Base-by-base conservation (phyloP, 345 rosid species). In the Reutealis trisperma region DNA sequence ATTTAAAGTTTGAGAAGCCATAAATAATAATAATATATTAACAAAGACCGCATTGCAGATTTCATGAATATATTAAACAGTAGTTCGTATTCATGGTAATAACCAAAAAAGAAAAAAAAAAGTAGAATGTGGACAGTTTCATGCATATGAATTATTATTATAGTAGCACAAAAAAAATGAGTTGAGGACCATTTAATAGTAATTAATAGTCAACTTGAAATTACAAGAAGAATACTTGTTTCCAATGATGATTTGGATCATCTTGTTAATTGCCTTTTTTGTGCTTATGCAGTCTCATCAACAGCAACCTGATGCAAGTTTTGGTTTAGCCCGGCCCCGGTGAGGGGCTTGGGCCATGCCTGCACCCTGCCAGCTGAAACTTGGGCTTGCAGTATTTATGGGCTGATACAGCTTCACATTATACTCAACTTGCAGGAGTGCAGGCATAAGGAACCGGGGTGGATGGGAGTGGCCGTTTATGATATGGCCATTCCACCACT, bases 341-440 rank as follows among this genome's bases (percentile, higher is more conserved):
- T 90, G 91, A 92, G 94, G 97, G 92, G 93, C 91, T 84, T 83
- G 92, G 94, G 89, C 94, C 85, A 80, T 90, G 97, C 94, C 94
- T 92, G 97, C 94, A 86, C 86, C 79, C 82, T 82, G 85, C 79
- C 73, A 70, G 68, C 45, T 42, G 62, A 73, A 75, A 72, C 76
- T 51, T 22, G 49, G 71, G 76, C 72, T 71, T 78, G 75, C 76
- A 77, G 66, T 63, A 60, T 70, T 42, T 52, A 65, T 32, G 25
- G 72, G 83, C 68, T 70, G 57, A 25, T 76, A 18, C 73, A 44
- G 70, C 49, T 41, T 47, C 2, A 67, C 1, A 59, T 65, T 42
- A 21, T 73, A 72, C 63, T 65, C 77, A 74, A 71, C 76, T 78
- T 86, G 90, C 78, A 76, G 84, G 89, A 73, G 88, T 86, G 94